Evolutionary conservation across 2,329 filamentous ascomycete genomes (phyloP), one percentile per base, ranked within the genome.

Genomic region (Chaetomium globosum): DNA sequence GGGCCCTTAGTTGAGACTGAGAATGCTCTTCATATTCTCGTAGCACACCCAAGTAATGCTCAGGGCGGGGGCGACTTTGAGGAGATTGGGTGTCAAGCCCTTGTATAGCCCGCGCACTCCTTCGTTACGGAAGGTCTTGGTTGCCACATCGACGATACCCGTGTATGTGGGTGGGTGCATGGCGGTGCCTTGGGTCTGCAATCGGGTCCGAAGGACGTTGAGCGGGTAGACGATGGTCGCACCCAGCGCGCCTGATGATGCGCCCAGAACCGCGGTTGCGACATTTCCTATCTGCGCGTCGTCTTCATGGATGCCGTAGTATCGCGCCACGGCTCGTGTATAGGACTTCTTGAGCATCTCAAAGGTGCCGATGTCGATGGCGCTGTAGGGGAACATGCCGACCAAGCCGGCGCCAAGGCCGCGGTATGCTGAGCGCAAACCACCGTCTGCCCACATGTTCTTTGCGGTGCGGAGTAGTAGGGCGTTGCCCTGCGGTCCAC

Each of bases 301-400:
- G 70, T 96, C 92, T 76, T 97, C 91, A 73, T 92, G 89, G 70
- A 91, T 88, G 52, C 88, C 87, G 10, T 85, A 78, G 39, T 83
- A 79, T 65, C 85, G 87, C 13, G 92, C 90, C 73, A 92, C 90
- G 69, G 89, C 88, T 4, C 79, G 79, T 39, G 89, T 85, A 69
- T 96, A 87, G 8, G 83, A 83, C 56, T 85, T 87, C 79, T 99
- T 99, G 67, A 97, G 84, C 66, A 95, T 87, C 78, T 99, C 95
- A 74, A 98, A 99, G 0, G 92, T 97, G 69, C 92, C 92, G 73
- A 99, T 89, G 75, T 99, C 95, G 74, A 99, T 96, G 58, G 95
- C 95, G 51, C 93, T 94, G 77, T 98, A 99, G 0, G 95, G 95
- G 73, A 99, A 99, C 88, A 98, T 97, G 75, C 95, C 95, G 59